phyloP scores from a whole-genome alignment of 179 eudicot genomes.

The Silene noctiflora region DNA sequence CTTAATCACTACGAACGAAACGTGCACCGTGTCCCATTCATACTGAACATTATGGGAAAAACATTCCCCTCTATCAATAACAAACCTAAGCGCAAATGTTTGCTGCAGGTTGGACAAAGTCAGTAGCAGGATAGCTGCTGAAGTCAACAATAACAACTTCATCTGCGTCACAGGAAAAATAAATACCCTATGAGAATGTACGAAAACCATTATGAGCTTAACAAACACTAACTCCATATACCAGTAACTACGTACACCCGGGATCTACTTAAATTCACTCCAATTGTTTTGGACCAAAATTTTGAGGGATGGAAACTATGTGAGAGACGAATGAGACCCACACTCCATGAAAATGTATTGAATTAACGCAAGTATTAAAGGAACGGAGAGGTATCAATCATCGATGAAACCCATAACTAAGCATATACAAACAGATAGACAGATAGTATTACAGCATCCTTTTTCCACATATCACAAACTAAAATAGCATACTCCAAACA shows the following conservation, averaged over 20 bases:
- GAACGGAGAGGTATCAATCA: background rate
- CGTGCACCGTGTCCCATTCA: slow-evolving; percentile 61
- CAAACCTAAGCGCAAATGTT: slow-evolving; percentile 64
- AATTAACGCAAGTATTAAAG: background rate
- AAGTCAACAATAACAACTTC: slow-evolving; percentile 14
- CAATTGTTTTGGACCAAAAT: background rate
- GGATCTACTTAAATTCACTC: too few relatives aligned
- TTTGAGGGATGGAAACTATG: background rate
- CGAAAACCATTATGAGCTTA: background rate
- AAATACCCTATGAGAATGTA: slow-evolving; percentile 10
- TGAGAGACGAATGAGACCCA: background rate
- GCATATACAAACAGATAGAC: background rate
- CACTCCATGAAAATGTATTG: background rate
- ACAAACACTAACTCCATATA: background rate
- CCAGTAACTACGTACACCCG: background rate
- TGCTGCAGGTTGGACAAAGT: slow-evolving; percentile 38
- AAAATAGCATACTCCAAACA: background rate
- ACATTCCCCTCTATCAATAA: slow-evolving; percentile 81
- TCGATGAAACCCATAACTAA: background rate
- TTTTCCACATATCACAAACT: background rate
- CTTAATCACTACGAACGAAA: slow-evolving; percentile 80
- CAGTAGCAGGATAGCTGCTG: slow-evolving; percentile 28
- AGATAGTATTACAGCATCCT: background rate
- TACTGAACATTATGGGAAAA: slow-evolving; percentile 73
- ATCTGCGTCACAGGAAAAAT: slow-evolving; percentile 21